These are phyloP conservation scores for Eucalyptus sp. DNA, from an alignment of 345 rosid species.

Conservation along the genomic window DNA sequence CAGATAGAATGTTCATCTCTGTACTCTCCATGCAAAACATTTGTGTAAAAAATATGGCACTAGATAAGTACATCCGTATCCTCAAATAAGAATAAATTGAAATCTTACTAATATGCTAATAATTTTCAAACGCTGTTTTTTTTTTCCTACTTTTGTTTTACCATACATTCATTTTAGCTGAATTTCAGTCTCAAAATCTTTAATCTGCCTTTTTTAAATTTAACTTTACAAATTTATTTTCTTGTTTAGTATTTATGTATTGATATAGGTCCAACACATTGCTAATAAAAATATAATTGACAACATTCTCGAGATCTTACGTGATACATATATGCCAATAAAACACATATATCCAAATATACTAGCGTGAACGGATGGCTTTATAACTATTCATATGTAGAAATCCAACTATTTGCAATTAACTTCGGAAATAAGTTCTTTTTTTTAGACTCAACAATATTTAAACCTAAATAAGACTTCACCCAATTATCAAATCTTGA, in stretches of 20 bases:
- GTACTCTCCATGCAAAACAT: background rate
- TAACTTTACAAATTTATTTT: background rate
- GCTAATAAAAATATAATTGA: background rate
- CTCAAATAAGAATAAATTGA: background rate
- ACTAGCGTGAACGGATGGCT: background rate
- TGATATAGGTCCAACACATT: background rate
- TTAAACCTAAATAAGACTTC: background rate
- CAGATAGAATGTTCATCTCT: background rate
- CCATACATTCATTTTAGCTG: background rate
- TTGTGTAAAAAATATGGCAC: background rate
- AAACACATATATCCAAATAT: background rate
- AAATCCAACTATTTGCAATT: background rate
- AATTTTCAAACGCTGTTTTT: background rate
- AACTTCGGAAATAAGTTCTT: background rate
- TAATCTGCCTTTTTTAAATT: background rate
- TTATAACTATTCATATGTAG: background rate
- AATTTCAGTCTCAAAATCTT: background rate
- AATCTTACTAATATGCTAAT: background rate
- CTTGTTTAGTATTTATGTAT: background rate
- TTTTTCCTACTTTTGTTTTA: background rate
- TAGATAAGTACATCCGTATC: background rate
- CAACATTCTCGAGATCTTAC: background rate
- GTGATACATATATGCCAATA: background rate
- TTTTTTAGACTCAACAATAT: background rate
- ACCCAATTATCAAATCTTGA: background rate